phyloP scores from a whole-genome alignment of 2,329 filamentous ascomycete genomes.

The Colletotrichum caudatum region DNA sequence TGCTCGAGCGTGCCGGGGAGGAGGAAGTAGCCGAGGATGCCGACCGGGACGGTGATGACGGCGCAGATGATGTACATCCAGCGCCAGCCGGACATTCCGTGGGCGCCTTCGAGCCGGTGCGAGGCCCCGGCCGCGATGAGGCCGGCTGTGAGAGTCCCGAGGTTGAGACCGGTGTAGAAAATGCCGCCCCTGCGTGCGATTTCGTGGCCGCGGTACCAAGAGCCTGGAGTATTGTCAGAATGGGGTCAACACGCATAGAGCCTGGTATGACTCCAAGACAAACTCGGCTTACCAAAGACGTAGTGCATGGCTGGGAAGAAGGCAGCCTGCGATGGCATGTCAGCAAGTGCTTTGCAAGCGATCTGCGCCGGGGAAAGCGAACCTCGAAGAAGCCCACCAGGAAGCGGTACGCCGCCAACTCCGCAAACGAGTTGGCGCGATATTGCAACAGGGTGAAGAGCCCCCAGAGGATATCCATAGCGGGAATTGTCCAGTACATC shows the following conservation, averaged over 20 bases:
- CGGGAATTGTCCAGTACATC: slow-evolving; percentile 47
- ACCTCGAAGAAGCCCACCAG: slow-evolving; percentile 50
- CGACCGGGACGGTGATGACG: slow-evolving; percentile 56
- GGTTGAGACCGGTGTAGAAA: slow-evolving; percentile 57
- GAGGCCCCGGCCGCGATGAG: slow-evolving; percentile 59
- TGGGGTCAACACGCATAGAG: slow-evolving; percentile 51
- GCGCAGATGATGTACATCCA: slow-evolving; percentile 62
- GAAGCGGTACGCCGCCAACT: slow-evolving; percentile 47
- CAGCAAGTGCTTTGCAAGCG: slow-evolving; percentile 57
- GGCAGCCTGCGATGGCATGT: slow-evolving; percentile 53
- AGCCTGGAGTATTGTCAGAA: slow-evolving; percentile 52
- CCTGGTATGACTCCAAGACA: background rate
- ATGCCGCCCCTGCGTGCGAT: slow-evolving; percentile 55
- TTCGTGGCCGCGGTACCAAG: slow-evolving; percentile 62
- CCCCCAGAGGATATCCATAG: slow-evolving; percentile 64
- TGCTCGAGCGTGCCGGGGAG: slow-evolving; percentile 51
- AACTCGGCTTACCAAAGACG: slow-evolving; percentile 52
- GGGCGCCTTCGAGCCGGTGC: slow-evolving; percentile 56
- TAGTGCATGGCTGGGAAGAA: slow-evolving; percentile 52
- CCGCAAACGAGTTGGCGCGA: slow-evolving; percentile 44
- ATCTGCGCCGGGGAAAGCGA: background rate
- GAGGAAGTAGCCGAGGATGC: slow-evolving; percentile 54
- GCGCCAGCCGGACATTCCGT: slow-evolving; percentile 57
- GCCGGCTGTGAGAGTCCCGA: slow-evolving; percentile 59
- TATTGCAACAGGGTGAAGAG: slow-evolving; percentile 63